phyloP scores from a whole-genome alignment of 768 basidiomycete genomes.

The Termitomyces eurrhizus region DNA sequence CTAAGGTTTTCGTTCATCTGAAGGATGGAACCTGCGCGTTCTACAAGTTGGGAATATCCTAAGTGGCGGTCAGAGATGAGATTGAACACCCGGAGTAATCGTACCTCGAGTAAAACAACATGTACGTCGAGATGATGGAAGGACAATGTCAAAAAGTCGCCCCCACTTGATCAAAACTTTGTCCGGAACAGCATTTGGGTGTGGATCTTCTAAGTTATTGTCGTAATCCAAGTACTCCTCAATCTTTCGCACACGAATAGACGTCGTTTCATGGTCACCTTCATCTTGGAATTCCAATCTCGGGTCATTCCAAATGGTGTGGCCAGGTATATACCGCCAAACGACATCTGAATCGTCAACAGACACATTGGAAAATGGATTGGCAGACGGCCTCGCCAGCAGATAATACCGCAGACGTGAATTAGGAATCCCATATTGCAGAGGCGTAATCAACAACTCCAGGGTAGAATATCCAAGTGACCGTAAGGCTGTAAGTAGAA shows the following conservation, averaged over 20 bases:
- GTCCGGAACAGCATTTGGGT: conserved; percentile 45
- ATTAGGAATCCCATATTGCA: conserved; percentile 80
- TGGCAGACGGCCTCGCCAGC: conserved; percentile 52
- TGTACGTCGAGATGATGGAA: conserved; percentile 54
- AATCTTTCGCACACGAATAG: conserved; percentile 20
- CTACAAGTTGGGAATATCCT: conserved; percentile 78
- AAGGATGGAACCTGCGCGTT: conserved; percentile 73
- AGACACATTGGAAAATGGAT: conserved; percentile 30
- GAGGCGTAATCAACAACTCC: conserved; percentile 69
- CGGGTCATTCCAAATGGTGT: conserved; percentile 36
- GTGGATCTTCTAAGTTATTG: conserved; percentile 8
- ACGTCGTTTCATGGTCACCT: background rate
- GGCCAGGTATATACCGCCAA: conserved; percentile 54
- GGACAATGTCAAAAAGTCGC: conserved; percentile 73
- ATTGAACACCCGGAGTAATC: background rate
- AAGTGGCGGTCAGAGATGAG: background rate
- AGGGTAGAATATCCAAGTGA: conserved; percentile 50
- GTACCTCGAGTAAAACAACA: conserved; percentile 83
- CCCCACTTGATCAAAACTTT: conserved; percentile 73
- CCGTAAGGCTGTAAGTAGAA: conserved; percentile 49
- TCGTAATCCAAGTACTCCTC: conserved; percentile 38
- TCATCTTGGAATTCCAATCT: conserved; percentile 15
- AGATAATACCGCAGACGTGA: conserved; percentile 80
- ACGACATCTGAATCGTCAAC: conserved; percentile 21
- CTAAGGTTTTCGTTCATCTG: conserved; percentile 67